These are phyloP conservation scores for Chalciporus sphaerocephalus DNA, from an alignment of 768 basidiomycete species.

Conservation along the genomic window DNA sequence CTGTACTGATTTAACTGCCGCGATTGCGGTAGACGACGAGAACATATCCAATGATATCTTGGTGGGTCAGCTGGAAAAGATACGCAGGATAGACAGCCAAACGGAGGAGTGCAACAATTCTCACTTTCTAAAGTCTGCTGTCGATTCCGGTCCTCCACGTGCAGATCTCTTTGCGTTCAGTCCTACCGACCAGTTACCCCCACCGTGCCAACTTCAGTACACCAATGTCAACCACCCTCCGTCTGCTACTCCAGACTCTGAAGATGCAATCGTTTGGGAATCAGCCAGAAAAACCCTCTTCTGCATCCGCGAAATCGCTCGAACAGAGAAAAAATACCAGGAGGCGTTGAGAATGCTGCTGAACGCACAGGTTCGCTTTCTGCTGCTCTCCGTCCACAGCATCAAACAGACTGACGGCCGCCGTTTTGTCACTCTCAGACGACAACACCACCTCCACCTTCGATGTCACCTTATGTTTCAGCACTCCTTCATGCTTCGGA, in stretches of 20 bases:
- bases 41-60: conserved; percentile 48
- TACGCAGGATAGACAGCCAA: conserved; percentile 28
- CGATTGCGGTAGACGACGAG: conserved; percentile 48
- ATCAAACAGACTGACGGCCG: not conserved
- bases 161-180: not conserved
- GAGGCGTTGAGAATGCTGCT: conserved; percentile 35
- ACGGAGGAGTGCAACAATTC: not conserved
- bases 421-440: conserved; percentile 26
- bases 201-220: not conserved
- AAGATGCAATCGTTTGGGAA: conserved; percentile 33
- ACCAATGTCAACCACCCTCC: not conserved
- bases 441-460: conserved; percentile 43
- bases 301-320: conserved; percentile 45
- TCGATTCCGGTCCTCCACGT: not conserved
- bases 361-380: conserved; percentile 31
- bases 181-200: not conserved
- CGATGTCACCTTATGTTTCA: conserved; percentile 49
- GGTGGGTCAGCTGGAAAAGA: conserved; percentile 44
- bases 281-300: conserved; percentile 39
- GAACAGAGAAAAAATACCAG: conserved; percentile 45
- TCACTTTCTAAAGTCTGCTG: not conserved
- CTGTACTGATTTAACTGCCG: conserved; percentile 25
- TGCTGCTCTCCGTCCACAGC: not conserved
- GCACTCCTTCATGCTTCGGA: conserved; percentile 50
- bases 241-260: conserved; percentile 8